Conservation (phyloP, 1,139 yeast species). For the Hyphopichia fennica region DNA sequence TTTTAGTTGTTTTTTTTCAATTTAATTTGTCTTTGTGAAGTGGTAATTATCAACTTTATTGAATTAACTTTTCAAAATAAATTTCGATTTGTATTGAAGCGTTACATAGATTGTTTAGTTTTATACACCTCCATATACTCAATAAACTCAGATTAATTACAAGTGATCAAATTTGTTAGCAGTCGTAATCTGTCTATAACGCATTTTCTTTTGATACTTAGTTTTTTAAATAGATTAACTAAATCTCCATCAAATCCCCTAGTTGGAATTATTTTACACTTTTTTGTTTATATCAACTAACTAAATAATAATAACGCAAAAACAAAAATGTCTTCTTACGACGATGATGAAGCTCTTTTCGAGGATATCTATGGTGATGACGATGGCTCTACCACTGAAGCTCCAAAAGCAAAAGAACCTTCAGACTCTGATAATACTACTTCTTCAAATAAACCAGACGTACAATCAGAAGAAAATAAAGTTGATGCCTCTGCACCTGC, state of each 20-base stretch:
- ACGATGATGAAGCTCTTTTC: slow-evolving; percentile 84
- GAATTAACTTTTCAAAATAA: neutral
- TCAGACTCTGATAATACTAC: neutral
- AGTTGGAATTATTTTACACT: neutral
- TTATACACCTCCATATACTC: slow-evolving; percentile 17
- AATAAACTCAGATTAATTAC: slow-evolving; percentile 15
- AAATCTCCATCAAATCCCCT: neutral
- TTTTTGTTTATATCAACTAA: neutral
- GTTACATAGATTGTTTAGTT: slow-evolving; percentile 21
- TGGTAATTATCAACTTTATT: neutral
- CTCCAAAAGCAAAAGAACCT: slow-evolving; percentile 5
- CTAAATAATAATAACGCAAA: neutral
- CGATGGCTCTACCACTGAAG: slow-evolving; percentile 4
- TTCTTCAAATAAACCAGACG: neutral
- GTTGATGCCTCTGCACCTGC: slow-evolving; percentile 5
- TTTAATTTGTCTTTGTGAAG: neutral
- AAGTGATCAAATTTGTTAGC: neutral
- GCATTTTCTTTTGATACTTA: neutral
- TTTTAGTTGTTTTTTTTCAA: neutral
- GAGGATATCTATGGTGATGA: slow-evolving; percentile 60
- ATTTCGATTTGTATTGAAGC: slow-evolving; percentile 1
- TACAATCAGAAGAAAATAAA: slow-evolving; percentile 1
- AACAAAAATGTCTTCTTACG: slow-evolving; percentile 60
- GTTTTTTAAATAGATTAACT: neutral
- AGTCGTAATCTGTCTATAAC: slow-evolving; percentile 8